Evolutionary conservation across 176 grass and related monocot species (phyloP), one percentile per base, ranked within the genome.

Genomic region (Eleusine coracana): DNA sequence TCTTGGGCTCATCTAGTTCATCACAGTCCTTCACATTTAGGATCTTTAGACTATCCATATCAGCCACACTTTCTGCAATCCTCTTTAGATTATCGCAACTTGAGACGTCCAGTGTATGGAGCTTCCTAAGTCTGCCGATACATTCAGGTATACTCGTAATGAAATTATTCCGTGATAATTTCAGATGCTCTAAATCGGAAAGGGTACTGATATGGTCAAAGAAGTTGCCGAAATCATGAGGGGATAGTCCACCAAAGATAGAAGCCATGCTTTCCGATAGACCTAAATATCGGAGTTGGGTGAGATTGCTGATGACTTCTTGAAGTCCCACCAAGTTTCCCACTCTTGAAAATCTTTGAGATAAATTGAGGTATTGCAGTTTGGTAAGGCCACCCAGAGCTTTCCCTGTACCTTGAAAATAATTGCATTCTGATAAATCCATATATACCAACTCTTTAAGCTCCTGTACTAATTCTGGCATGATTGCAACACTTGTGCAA

Each of bases 361-460:
- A 41, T 68, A 80, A 70, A 23, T 25, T 80, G 20, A 80, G 16
- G 66, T 80, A 25, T 9, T 80, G 46, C 2, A 81, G 66, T 29
- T 78, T 66, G 0, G 42, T 79, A 0, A 68, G 20, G 1, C 18
- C 17, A 15, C 45, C 28, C 0, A 51, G 37, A 50, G 42, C 54
- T 6, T 20, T 56, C 54, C 54, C 17, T 20, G 54, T 56, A 6
- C 54, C 54, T 56, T 56, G 15, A 56, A 56, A 56, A 56, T 56
- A 56, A 21, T 56, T 56, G 17, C 72, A 74, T 3, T 34, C 11
- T 52, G 72, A 74, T 5, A 74, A 59, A 60, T 88, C 38, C 10
- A 88, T 50, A 73, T 77, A 31, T 5, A 62, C 27, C 66, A 84
- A 20, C 2, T 52, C 2, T 4, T 50, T 69, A 0, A 88, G 86